Evolutionary conservation across 345 rosid genomes (phyloP), one percentile per base, ranked within the genome.

Genomic region (Pistacia vera): DNA sequence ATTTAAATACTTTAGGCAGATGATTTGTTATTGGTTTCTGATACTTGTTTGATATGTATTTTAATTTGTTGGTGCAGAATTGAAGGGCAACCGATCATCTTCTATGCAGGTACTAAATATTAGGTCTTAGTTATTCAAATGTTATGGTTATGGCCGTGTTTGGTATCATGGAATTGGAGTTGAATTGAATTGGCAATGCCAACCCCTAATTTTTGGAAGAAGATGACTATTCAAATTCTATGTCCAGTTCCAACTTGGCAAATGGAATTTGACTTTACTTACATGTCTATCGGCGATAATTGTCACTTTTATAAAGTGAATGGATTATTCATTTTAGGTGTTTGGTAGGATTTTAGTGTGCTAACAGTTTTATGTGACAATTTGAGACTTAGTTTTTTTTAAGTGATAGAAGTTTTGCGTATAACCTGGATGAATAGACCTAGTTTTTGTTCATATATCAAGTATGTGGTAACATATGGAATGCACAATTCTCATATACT

Each of bases 51-150:
- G 41, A 38, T 38, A 38, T 38, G 4, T 38, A 38, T 3, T 69
- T 5, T 36, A 30, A 56, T 58, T 79, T 68, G 58, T 73, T 78
- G 69, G 55, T 83, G 79, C 90, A 95, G 99, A 80, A 85, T 89
- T 66, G 89, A 89, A 82, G 99, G 96, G 66, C 92, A 83, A 67
- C 94, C 0, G 79, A 81, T 83, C 92, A 87, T 73, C 84, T 93
- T 74, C 74, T 90, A 5, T 93, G 87, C 91, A 84, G 99, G 99
- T 92, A 86, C 20, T 17, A 58, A 55, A 10, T 35, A 46, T 3
- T 35, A 14, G 22, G 35, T 35, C 18, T n/a, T 55, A 16, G 2
- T 28, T 33, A n/a, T 48, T 74, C 11, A 62, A 48, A 58, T 52
- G 41, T 30, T 63, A 3, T 30, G 1, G 35, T 66, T 66, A 48